Evolutionary conservation across 345 rosid genomes (phyloP).

Genomic region (Cochlearia excelsa): DNA sequence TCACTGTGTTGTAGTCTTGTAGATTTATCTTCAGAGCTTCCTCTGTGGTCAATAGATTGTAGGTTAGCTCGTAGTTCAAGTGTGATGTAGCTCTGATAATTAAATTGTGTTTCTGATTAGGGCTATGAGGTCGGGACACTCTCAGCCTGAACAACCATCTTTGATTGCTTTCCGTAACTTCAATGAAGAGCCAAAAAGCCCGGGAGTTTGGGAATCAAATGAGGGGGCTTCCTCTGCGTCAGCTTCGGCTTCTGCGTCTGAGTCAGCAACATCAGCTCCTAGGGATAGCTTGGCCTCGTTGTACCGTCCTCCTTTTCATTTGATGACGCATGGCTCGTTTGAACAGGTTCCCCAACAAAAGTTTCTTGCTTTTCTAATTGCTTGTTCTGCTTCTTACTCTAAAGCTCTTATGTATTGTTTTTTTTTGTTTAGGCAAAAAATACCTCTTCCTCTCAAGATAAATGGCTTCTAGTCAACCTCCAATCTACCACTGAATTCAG

Average conservation of each 20-base stretch:
- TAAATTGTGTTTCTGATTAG: conserved; percentile 38
- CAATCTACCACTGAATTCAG: conserved; percentile 90
- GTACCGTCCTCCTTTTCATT: conserved; percentile 87
- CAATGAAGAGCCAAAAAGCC: conserved; percentile 77
- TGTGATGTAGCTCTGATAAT: conserved; percentile 18
- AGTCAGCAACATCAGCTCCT: conserved; percentile 33
- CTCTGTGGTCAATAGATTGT: neutral
- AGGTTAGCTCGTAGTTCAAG: no score
- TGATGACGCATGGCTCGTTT: conserved; percentile 86
- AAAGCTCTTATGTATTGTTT: conserved; percentile 13
- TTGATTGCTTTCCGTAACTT: conserved; percentile 87
- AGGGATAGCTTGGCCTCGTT: conserved; percentile 93
- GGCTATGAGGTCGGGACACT: conserved; percentile 47
- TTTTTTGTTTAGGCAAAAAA: conserved; percentile 61
- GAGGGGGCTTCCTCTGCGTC: conserved; percentile 45
- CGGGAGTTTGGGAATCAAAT: conserved; percentile 63
- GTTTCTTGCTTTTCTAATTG: neutral
- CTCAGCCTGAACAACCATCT: conserved; percentile 51
- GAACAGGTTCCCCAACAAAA: conserved; percentile 56
- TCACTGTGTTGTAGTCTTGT: conserved; percentile 7
- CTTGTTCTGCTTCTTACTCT: conserved; percentile 10
- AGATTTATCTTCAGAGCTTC: neutral
- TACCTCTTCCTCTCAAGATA: conserved; percentile 70
- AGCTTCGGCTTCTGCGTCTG: conserved; percentile 29
- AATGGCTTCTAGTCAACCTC: conserved; percentile 95